Conservation (phyloP, 106 monocot species). For the Dendrobium officinale region DNA sequence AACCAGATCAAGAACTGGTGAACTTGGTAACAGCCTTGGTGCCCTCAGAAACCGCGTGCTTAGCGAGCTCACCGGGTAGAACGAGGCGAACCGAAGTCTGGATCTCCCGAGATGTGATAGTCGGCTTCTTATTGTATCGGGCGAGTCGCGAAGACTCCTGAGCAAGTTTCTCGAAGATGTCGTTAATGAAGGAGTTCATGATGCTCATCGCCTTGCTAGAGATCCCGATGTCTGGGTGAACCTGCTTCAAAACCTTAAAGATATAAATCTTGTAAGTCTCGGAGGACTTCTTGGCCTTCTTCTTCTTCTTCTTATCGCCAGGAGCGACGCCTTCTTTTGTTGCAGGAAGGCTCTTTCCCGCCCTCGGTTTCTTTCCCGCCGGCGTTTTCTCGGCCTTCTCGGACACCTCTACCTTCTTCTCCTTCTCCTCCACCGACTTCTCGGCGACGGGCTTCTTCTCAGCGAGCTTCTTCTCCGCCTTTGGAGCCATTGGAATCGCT, state of each 20-base stretch:
- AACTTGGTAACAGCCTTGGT: conserved; percentile 1
- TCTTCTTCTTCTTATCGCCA: conserved; percentile 35
- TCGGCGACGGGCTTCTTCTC: conserved; percentile 72
- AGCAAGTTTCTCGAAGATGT: too few species aligned
- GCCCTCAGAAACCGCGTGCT: conserved; percentile 46
- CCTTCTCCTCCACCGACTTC: conserved; percentile 14
- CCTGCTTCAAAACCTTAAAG: conserved; percentile 93
- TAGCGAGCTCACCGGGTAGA: conserved; percentile 73
- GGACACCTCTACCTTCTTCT: conserved; percentile 16
- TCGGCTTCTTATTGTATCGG: conserved; percentile 77
- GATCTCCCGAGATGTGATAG: conserved; percentile 67
- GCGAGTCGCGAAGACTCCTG: conserved; percentile 30
- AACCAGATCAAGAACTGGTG: conserved; percentile 27
- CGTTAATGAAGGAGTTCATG: too few species aligned
- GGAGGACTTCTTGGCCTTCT: conserved; percentile 32
- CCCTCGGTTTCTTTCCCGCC: conserved; percentile 30
- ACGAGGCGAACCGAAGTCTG: conserved; percentile 66
- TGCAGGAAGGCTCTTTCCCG: conserved; percentile 22
- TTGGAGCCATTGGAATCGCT: too few species aligned
- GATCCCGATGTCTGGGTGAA: conserved; percentile 40
- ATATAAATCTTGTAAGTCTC: conserved; percentile 98
- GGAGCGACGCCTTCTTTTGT: conserved; percentile 14
- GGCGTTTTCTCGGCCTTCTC: conserved; percentile 25
- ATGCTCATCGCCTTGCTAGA: too few species aligned
- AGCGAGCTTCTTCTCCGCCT: conserved; percentile 4